Evolutionary conservation across 2,329 filamentous ascomycete species (phyloP).

Genomic region (Diaporthe citrichinensis): DNA sequence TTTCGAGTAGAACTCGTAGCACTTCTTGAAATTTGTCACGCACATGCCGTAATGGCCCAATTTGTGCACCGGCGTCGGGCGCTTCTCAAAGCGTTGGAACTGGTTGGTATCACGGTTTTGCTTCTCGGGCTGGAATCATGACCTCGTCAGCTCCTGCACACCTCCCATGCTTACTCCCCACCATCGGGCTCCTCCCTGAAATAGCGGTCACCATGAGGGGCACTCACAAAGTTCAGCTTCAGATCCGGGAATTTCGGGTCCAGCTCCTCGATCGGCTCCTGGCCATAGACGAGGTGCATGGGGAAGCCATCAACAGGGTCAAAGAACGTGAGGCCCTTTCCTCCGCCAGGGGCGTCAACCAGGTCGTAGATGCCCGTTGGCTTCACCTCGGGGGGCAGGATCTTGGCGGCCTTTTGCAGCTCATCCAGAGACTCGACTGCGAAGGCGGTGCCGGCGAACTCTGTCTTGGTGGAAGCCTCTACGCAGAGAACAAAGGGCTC

Average conservation of each 20-base stretch:
- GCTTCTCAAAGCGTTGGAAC: slow-evolving; percentile 64
- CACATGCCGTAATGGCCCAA: slow-evolving; percentile 69
- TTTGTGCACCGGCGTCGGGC: slow-evolving; percentile 65
- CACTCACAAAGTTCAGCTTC: slow-evolving; percentile 59
- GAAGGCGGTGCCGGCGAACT: slow-evolving; percentile 71
- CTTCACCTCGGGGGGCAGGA: slow-evolving; percentile 62
- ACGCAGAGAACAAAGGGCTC: slow-evolving; percentile 73
- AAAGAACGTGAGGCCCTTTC: slow-evolving; percentile 64
- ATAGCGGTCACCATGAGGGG: background rate
- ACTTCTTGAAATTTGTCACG: slow-evolving; percentile 64
- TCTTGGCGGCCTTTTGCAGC: slow-evolving; percentile 63
- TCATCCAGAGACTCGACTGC: slow-evolving; percentile 70
- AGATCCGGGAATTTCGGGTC: slow-evolving; percentile 57
- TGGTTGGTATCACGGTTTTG: slow-evolving; percentile 58
- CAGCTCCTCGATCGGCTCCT: slow-evolving; percentile 56
- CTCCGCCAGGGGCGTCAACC: slow-evolving; percentile 66
- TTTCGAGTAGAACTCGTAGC: slow-evolving; percentile 63
- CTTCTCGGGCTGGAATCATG: slow-evolving; percentile 17
- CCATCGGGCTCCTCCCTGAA: background rate
- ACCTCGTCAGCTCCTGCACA: background rate
- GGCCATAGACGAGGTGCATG: slow-evolving; percentile 70
- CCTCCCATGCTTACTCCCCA: background rate
- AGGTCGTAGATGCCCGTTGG: slow-evolving; percentile 64
- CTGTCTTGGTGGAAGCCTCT: slow-evolving; percentile 59
- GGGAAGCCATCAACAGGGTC: slow-evolving; percentile 69